Percentiles rank a stretch among this genome's conserved stretches.
phyloP scores from a whole-genome alignment of 1,139 yeast genomes.

The Taphrina flavorubra region DNA sequence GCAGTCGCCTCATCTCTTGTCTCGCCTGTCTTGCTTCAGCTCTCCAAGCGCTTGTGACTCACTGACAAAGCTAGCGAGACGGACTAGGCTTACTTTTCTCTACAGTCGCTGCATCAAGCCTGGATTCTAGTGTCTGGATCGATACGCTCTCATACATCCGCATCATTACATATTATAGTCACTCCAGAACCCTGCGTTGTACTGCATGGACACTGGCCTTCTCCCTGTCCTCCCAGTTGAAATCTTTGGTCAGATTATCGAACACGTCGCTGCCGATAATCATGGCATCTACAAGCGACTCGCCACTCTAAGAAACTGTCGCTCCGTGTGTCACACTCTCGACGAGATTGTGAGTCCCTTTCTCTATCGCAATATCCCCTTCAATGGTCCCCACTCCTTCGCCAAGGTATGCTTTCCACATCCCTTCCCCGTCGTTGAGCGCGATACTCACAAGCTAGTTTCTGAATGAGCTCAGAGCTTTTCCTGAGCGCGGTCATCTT shows the following conservation, averaged over 20 bases:
- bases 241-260: slow-evolving; percentile 33
- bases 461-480: slow-evolving; percentile 24
- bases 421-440: neutral
- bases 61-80: too few species aligned
- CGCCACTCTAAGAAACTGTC: slow-evolving; percentile 23
- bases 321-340: slow-evolving; percentile 20
- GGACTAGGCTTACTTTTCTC: too few species aligned
- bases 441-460: neutral
- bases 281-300: slow-evolving; percentile 22
- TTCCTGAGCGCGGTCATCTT: slow-evolving; percentile 24
- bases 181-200: neutral
- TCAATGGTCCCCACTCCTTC: slow-evolving; percentile 36
- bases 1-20: slow-evolving; percentile 3
- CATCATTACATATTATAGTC: too few species aligned
- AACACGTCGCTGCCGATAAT: slow-evolving; percentile 13
- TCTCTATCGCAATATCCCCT: slow-evolving; percentile 33
- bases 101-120: too few species aligned
- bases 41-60: neutral
- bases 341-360: slow-evolving; percentile 23
- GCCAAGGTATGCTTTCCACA: slow-evolving; percentile 14
- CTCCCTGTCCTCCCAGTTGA: slow-evolving; percentile 27
- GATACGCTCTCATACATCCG: too few species aligned
- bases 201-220: slow-evolving; percentile 13
- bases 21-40: neutral
- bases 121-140: too few species aligned